phyloP scores from a whole-genome alignment of 345 rosid species.

The Alliaria petiolata region DNA sequence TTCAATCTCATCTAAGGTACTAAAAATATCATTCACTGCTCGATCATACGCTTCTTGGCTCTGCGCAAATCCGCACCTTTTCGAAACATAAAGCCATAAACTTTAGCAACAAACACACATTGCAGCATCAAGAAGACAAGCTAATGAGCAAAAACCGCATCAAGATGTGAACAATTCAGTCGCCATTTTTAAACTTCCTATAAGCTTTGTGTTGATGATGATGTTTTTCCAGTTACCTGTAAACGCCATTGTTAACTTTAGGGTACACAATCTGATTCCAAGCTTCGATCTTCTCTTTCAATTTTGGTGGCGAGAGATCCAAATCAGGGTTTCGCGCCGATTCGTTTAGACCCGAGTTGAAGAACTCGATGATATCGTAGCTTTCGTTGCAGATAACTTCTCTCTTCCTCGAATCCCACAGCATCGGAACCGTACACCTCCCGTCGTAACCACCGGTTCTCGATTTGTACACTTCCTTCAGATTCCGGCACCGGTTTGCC shows the following conservation, averaged over 20 bases:
- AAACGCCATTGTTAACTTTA: slow-evolving; percentile 77
- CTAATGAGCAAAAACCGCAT: too few relatives aligned
- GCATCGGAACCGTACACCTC: slow-evolving; percentile 78
- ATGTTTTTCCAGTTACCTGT: slow-evolving; percentile 39
- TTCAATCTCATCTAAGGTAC: slow-evolving; percentile 56
- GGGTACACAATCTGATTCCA: slow-evolving; percentile 81
- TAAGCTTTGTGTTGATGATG: too few relatives aligned
- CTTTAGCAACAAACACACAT: neutral
- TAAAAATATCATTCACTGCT: slow-evolving; percentile 60
- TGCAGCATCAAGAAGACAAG: too few relatives aligned
- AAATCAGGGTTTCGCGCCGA: slow-evolving; percentile 46
- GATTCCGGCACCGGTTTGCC: slow-evolving; percentile 50
- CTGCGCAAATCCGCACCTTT: slow-evolving; percentile 91
- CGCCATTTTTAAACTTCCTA: too few relatives aligned
- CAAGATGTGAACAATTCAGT: too few relatives aligned
- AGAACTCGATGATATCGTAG: slow-evolving; percentile 64
- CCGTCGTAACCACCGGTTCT: slow-evolving; percentile 68
- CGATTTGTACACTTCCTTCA: slow-evolving; percentile 63
- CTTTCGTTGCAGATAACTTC: slow-evolving; percentile 81
- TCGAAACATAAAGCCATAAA: neutral
- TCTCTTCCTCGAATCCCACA: slow-evolving; percentile 60
- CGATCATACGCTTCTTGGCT: slow-evolving; percentile 75
- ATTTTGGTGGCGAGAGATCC: slow-evolving; percentile 53
- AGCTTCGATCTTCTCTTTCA: slow-evolving; percentile 49
- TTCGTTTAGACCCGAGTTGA: slow-evolving; percentile 62